A percentile compares a stretch with the other conserved stretches of the same genome.
phyloP scores from a whole-genome alignment of 495 filamentous ascomycete species.

The Bombardia bombarda region DNA sequence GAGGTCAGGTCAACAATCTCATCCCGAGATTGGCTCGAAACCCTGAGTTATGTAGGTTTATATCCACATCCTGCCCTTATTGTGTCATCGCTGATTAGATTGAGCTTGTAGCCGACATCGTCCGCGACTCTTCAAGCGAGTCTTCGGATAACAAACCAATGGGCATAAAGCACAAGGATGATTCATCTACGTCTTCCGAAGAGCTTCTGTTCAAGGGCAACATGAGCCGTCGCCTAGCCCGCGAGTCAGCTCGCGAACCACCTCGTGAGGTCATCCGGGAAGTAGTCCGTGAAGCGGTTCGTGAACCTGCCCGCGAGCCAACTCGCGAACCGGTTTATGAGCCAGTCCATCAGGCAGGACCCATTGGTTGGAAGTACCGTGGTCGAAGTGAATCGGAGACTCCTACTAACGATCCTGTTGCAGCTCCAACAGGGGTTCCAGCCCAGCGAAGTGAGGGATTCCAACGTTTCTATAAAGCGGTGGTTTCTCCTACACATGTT shows the following conservation, averaged over 20 bases:
- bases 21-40: slow-evolving; percentile 16
- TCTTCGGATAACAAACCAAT: slow-evolving; percentile 9
- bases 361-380: slow-evolving; percentile 31
- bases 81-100: slow-evolving; percentile 6
- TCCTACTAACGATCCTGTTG: slow-evolving; percentile 29
- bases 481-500: slow-evolving; percentile 47
- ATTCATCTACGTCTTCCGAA: slow-evolving; percentile 19
- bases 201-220: slow-evolving; percentile 24
- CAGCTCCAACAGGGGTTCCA: slow-evolving; percentile 34
- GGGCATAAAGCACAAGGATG: slow-evolving; percentile 14
- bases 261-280: background rate
- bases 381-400: slow-evolving; percentile 32
- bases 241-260: slow-evolving; percentile 2
- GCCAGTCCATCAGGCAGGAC: background rate
- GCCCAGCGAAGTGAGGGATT: slow-evolving; percentile 47
- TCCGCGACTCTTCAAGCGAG: slow-evolving; percentile 15
- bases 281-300: slow-evolving; percentile 3
- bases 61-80: background rate
- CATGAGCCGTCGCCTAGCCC: background rate
- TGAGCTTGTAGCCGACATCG: slow-evolving; percentile 12
- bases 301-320: background rate
- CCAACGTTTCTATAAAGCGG: slow-evolving; percentile 47
- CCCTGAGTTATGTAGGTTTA: slow-evolving; percentile 26
- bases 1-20: background rate
- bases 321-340: slow-evolving; percentile 1